Evolutionary conservation across 345 rosid genomes (phyloP).

Genomic region (Cardamine resedifolia): DNA sequence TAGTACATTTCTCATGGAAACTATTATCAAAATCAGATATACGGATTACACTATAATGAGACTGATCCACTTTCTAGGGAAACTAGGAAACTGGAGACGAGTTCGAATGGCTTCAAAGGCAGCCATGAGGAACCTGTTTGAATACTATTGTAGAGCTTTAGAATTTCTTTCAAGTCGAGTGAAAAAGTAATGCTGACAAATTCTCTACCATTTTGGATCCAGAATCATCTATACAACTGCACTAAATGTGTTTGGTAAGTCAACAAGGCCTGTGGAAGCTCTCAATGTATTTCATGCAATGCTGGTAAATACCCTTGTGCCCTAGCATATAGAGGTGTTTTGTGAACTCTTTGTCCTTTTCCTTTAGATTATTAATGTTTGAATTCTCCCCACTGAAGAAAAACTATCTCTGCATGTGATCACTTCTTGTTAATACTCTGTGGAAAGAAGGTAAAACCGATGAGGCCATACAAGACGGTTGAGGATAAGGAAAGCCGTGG

Average conservation of each 20-base stretch:
- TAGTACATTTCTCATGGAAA: background rate
- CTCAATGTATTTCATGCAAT: constrained; percentile 75
- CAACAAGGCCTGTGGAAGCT: constrained; percentile 94
- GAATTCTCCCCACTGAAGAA: constrained; percentile 18
- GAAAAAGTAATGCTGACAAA: constrained; percentile 10
- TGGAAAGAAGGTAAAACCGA: constrained; percentile 84
- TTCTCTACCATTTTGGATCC: constrained; percentile 20
- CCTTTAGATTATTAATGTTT: constrained; percentile 10
- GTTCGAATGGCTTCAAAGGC: constrained; percentile 92
- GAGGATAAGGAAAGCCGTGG: constrained; percentile 86
- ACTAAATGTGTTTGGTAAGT: constrained; percentile 77
- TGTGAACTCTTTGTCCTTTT: constrained; percentile 17
- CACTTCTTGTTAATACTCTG: constrained; percentile 78
- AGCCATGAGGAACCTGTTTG: constrained; percentile 3
- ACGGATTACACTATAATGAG: constrained; percentile 75
- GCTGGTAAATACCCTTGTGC: constrained; percentile 60
- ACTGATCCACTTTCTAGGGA: constrained; percentile 76
- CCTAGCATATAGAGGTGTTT: constrained; percentile 76
- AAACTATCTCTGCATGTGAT: constrained; percentile 26
- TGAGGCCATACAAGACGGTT: constrained; percentile 70
- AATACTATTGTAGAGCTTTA: background rate
- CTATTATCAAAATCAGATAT: constrained; percentile 46
- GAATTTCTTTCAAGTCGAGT: background rate
- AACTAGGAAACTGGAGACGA: constrained; percentile 89
- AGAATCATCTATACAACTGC: constrained; percentile 83